Percentiles rank a stretch among this genome's conserved stretches.
These are phyloP conservation scores for Botrytis fabae DNA, from an alignment of 2,329 filamentous ascomycete genomes.

Conservation along the genomic window DNA sequence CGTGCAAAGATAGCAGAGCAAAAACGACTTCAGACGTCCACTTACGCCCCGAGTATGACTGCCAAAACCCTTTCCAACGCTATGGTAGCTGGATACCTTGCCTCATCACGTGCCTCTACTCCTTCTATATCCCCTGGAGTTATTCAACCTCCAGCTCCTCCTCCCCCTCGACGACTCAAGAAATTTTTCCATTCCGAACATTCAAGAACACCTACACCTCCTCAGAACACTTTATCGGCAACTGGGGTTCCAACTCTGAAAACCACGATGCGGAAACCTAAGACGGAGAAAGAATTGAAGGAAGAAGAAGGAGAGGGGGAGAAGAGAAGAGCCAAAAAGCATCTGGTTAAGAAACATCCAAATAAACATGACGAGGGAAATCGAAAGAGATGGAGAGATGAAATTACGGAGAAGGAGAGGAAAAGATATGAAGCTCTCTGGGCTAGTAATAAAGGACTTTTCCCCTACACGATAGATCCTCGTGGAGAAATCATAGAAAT, in stretches of 20 bases:
- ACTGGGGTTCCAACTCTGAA: not conserved
- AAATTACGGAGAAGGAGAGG: constrained; percentile 69
- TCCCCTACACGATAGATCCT: constrained; percentile 70
- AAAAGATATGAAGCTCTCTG: constrained; percentile 82
- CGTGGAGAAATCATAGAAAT: constrained; percentile 63
- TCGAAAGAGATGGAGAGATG: constrained; percentile 74
- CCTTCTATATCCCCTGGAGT: constrained; percentile 36
- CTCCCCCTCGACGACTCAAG: constrained; percentile 35
- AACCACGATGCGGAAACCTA: constrained; percentile 45
- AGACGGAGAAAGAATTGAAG: constrained; percentile 58
- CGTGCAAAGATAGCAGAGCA: constrained; percentile 34
- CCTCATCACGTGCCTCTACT: constrained; percentile 56
- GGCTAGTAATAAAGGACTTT: constrained; percentile 73
- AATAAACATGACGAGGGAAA: constrained; percentile 74
- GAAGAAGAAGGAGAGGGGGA: constrained; percentile 57
- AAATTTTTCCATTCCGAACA: constrained; percentile 41
- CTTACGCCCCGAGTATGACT: constrained; percentile 45
- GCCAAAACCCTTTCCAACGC: constrained; percentile 69
- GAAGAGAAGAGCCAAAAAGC: constrained; percentile 54
- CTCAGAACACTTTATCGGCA: not conserved
- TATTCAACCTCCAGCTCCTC: constrained; percentile 36
- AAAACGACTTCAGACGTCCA: constrained; percentile 29
- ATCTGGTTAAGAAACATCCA: constrained; percentile 64
- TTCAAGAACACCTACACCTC: constrained; percentile 17
- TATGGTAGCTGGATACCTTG: constrained; percentile 73